Base-by-base conservation (phyloP, 495 filamentous ascomycete genomes). In the Penicillium macrosclerotiorum region DNA sequence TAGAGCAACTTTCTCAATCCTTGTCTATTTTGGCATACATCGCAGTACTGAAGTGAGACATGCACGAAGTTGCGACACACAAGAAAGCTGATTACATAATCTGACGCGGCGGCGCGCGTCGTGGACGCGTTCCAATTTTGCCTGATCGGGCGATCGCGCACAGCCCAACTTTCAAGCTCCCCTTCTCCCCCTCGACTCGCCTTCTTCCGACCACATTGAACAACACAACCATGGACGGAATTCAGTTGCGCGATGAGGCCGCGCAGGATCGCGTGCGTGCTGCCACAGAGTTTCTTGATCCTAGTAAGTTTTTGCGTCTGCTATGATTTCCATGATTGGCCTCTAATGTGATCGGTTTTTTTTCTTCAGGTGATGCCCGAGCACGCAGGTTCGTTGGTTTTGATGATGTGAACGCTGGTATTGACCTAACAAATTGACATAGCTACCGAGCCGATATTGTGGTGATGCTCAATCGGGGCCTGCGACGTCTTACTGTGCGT, bases 401-500 rank as follows among this genome's bases (percentile, higher is more conserved):
- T 3, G 8, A 23, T 13, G 4, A 29, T n/a, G n/a, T 25, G 35
- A 4, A 12, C 20, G 18, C 37, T 22, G 18, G 25, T 29, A 34
- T 25, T 16, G n/a, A 31, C 45, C 60, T 63, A 33, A 68, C 57
- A 5, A 9, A 16, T 11, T 23, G 11, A 42, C 53, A 52, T 24
- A 82, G 79, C 55, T 93, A 93, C 68, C 80, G 88, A 60, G 79
- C 88, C 33, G 89, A 92, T 57, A 90, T 93, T 62, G 82, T 94
- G 48, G 72, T 92, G 59, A 97, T 97, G 91, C 79, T 97, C 32
- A 90, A 94, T 63, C 87, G 89, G 54, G 87, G 85, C 48, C 72
- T 88, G 55, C 79, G 88, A 48, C 77, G 91, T 58, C 76, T 84
- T 42, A 76, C 69, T 43, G 81, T 81, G 56, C 44, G 76, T 64